A percentile compares a stretch with the other conserved stretches of the same genome.
These are phyloP conservation scores for Inonotus hispidus DNA, from an alignment of 1,284 basidiomycete genomes.

Conservation along the genomic window DNA sequence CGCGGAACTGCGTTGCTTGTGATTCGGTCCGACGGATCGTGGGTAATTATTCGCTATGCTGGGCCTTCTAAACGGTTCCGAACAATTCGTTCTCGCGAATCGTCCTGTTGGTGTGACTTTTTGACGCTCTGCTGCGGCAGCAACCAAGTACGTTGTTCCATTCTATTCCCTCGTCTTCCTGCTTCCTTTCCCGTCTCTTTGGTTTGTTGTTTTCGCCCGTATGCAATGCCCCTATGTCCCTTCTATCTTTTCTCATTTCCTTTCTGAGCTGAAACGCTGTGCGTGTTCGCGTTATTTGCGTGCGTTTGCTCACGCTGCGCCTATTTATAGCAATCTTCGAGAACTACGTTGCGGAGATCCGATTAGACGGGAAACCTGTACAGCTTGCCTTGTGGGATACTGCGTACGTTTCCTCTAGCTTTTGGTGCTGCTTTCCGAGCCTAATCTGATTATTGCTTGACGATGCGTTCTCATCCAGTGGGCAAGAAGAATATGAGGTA, in stretches of 20 bases:
- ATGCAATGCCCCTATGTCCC: background rate
- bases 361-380: slow-evolving; percentile 94
- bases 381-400: slow-evolving; percentile 97
- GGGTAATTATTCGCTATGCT: background rate
- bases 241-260: slow-evolving; percentile 1
- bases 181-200: background rate
- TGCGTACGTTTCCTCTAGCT: slow-evolving; percentile 59
- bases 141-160: slow-evolving; percentile 16
- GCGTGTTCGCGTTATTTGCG: background rate
- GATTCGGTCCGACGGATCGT: background rate
- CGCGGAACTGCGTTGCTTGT: background rate
- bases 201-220: background rate
- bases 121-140: background rate
- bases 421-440: slow-evolving; percentile 16
- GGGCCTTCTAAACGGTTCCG: background rate
- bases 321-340: slow-evolving; percentile 77
- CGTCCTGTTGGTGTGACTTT: background rate
- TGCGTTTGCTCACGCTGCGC: slow-evolving; percentile 11
- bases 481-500: slow-evolving; percentile 93
- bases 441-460: slow-evolving; percentile 12
- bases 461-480: slow-evolving; percentile 42
- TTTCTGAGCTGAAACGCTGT: background rate
- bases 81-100: background rate
- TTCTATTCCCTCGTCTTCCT: background rate
- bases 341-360: slow-evolving; percentile 98